phyloP scores from a whole-genome alignment of 75 land plant species.

The Chamaecyparis obtusa region DNA sequence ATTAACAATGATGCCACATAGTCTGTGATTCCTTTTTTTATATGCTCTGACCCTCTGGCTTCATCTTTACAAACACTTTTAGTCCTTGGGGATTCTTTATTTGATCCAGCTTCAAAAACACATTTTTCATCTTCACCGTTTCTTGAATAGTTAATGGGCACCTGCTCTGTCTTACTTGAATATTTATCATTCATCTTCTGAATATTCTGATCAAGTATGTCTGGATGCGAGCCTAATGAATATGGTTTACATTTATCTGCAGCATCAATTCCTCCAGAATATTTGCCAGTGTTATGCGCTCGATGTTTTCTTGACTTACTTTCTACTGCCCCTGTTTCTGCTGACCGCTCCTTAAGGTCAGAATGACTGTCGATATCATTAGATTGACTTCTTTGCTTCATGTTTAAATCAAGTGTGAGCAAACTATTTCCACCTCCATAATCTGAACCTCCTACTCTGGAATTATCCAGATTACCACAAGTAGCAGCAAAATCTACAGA shows the following conservation, averaged over 20 bases:
- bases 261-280: constrained; percentile 47
- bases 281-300: constrained; percentile 54
- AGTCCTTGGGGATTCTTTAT: constrained; percentile 17
- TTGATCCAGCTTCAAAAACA: constrained; percentile 42
- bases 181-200: constrained; percentile 51
- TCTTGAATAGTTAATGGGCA: constrained; percentile 14
- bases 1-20: constrained; percentile 82
- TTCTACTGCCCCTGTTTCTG: constrained; percentile 56
- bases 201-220: constrained; percentile 21
- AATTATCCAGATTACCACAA: constrained; percentile 51
- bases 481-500: constrained; percentile 77
- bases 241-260: constrained; percentile 57
- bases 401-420: constrained; percentile 1
- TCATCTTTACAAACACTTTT: constrained; percentile 10
- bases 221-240: constrained; percentile 51
- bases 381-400: constrained; percentile 32
- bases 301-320: constrained; percentile 60
- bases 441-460: constrained; percentile 44
- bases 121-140: constrained; percentile 33
- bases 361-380: constrained; percentile 41
- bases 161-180: constrained; percentile 25
- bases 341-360: constrained; percentile 56
- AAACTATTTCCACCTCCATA: constrained; percentile 13
- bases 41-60: constrained; percentile 54
- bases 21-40: constrained; percentile 82